Evolutionary conservation across 2,329 filamentous ascomycete species (phyloP), one percentile per base, ranked within the genome.

Genomic region (Cladophialophora exuberans): DNA sequence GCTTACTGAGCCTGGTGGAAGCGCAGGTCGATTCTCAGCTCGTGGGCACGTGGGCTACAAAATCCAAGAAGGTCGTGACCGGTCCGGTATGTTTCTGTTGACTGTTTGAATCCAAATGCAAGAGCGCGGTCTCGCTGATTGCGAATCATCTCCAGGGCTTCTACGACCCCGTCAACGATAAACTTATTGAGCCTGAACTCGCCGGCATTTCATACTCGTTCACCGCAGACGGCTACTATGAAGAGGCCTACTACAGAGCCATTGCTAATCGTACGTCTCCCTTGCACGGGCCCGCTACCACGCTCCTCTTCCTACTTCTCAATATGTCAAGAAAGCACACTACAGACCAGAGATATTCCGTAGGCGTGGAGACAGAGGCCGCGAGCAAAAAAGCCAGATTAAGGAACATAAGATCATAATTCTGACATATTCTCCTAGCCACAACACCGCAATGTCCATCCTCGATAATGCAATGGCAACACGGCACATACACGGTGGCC

Each of bases 141-240:
- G n/a, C n/a, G n/a, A n/a, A n/a, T n/a, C n/a, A n/a, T n/a, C n/a
- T n/a, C n/a, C 59, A 89, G 86, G 81, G 77, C 64, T 89, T 89
- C 71, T 89, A 88, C 65, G 81, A 89, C 70, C 83, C 85, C 3
- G 73, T 83, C 47, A 79, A 83, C 52, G 87, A 89, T 64, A 75
- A 75, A 59, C 77, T 90, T 57, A 81, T 83, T 62, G 87, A 90
- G 70, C 87, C 87, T 13, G 74, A 72, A 6, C 76, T 83, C 59
- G 82, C 86, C 0, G 87, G 87, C 20, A 87, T 88, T 61, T 88
- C 86, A 13, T 90, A 88, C 73, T 89, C 87, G 9, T 90, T 90
- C 70, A 85, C 84, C 3, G 75, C 72, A 35, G 83, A 88, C 67
- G 86, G 86, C 18, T 77, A 79, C 69, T 90, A 80, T 66, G 87